phyloP scores from a whole-genome alignment of 2,329 filamentous ascomycete genomes.

The Rhynchosporium graminicola region DNA sequence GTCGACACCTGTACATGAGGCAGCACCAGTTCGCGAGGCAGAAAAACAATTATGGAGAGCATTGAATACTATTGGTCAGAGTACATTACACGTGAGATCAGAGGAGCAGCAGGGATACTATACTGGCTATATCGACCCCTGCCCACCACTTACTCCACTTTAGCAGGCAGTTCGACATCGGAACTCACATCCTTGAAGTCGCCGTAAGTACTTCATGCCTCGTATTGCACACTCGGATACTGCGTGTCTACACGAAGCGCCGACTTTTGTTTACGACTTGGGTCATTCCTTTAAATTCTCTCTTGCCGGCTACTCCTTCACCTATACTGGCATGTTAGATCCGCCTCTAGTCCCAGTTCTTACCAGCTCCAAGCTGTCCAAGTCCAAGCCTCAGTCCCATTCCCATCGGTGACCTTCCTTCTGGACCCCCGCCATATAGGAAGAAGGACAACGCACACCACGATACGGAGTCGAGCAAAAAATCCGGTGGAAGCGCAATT shows the following conservation, averaged over 20 bases:
- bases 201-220: not conserved
- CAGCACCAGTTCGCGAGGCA: constrained; percentile 22
- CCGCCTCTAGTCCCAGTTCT: too few relatives aligned
- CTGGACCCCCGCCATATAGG: constrained; percentile 8
- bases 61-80: not conserved
- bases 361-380: not conserved
- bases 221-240: not conserved
- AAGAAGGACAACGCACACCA: constrained; percentile 10
- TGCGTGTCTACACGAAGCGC: constrained; percentile 1
- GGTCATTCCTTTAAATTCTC: not conserved
- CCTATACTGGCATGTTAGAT: not conserved
- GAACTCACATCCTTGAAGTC: constrained; percentile 1
- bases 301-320: not conserved
- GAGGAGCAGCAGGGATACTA: constrained; percentile 1
- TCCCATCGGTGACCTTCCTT: not conserved
- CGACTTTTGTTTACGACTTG: not conserved
- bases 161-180: not conserved
- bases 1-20: constrained; percentile 15
- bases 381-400: not conserved
- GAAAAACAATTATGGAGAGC: constrained; percentile 15
- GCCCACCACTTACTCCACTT: not conserved
- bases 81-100: not conserved
- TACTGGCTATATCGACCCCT: not conserved
- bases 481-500: not conserved
- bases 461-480: constrained; percentile 4